Base-by-base conservation (phyloP, 495 filamentous ascomycete species). In the Talaromyces nanjingensis region DNA sequence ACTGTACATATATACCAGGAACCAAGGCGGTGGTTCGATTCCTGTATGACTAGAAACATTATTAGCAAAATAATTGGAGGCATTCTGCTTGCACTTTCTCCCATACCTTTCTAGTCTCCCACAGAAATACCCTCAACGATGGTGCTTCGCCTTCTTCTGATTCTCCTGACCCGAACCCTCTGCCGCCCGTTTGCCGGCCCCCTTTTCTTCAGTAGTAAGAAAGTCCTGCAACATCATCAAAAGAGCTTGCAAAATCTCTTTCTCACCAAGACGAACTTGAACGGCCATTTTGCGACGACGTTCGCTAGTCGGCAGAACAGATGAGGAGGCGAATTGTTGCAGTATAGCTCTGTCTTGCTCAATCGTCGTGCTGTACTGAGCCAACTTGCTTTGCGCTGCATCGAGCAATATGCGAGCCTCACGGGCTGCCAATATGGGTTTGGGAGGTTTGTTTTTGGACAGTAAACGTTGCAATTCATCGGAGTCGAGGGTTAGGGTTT, bases 261-360 rank as follows among this genome's bases (percentile, higher is more conserved):
- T 96, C 74, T 97, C 93, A 8, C 92, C 93, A 39, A 86, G 73
- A 55, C 92, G 84, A 39, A 96, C 89, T 65, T 89, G 77, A 3
- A 91, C 68, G 0, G 92, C 92, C 87, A 91, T 92, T 52, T 72
- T 80, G 45, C 67, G 76, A 58, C 88, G 76, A 5, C 74, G 72
- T 14, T 65, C 18, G 6, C 69, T 70, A 39, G 53, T 69, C 20
- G 74, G 71, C 42, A 72, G 61, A 6, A 70, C 63, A 34, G 69
- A 62, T 4, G 65, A 47, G 2, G 71, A 67, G 37, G 62, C 59
- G 37, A 79, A 62, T 29, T 69, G 66, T 14, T 66, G 59, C 29
- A 93, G 67, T 3, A 91, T 59, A 45, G 75, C 67, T 29, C 80
- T 70, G 65, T 96, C 92, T 24, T 90, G 80, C 20, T 79, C 76